Evolutionary conservation across 495 filamentous ascomycete genomes (phyloP).

Genomic region (Penicillium salamii): DNA sequence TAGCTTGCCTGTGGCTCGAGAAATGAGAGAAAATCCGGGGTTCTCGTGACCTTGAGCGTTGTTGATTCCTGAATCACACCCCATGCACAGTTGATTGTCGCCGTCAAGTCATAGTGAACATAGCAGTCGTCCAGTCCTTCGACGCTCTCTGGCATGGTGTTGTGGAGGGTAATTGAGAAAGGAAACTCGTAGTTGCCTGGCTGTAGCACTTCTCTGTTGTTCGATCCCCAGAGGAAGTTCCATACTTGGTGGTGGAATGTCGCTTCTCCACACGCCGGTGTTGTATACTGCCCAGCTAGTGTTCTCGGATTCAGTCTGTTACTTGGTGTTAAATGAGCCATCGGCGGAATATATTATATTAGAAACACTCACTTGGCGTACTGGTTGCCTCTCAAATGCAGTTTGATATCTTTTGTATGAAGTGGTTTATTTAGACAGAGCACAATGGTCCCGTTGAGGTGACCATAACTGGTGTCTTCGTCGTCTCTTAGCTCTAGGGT

Average conservation of each 20-base stretch:
- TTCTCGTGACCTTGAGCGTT: too few relatives aligned
- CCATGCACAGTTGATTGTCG: neutral
- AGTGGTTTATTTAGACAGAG: conserved; percentile 2
- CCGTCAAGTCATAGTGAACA: neutral
- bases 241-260: too few relatives aligned
- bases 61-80: neutral
- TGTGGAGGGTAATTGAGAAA: neutral
- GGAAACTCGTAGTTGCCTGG: conserved; percentile 1
- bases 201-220: neutral
- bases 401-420: neutral
- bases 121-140: conserved; percentile 2
- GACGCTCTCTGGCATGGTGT: neutral
- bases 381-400: neutral
- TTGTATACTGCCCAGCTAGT: too few relatives aligned
- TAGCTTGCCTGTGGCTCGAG: too few relatives aligned
- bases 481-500: too few relatives aligned
- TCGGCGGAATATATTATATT: neutral
- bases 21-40: too few relatives aligned
- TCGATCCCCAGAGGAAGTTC: neutral
- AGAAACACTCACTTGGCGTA: neutral
- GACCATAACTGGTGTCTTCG: too few relatives aligned
- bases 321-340: too few relatives aligned
- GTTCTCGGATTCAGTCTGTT: too few relatives aligned
- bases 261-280: too few relatives aligned
- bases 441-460: neutral